These are phyloP conservation scores for Neurospora sp. DNA, from an alignment of 495 filamentous ascomycete species.

Conservation along the genomic window DNA sequence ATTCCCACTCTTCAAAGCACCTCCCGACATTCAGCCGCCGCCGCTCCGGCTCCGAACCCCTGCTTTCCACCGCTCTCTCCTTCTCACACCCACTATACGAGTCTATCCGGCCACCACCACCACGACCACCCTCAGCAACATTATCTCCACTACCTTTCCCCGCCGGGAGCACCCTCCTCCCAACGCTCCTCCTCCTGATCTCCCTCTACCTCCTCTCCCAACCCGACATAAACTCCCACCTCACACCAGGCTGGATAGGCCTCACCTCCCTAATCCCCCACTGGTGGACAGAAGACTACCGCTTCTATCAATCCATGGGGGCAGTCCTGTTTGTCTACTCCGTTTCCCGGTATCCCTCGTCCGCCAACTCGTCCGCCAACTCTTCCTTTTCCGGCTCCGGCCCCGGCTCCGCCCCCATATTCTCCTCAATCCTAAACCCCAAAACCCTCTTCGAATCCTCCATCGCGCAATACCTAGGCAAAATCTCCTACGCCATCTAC, in stretches of 20 bases:
- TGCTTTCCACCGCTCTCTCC: not conserved
- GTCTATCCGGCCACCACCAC: not conserved
- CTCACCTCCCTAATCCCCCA: slow-evolving; percentile 29
- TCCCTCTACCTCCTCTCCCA: slow-evolving; percentile 32
- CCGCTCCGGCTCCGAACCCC: not conserved
- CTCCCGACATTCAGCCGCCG: not conserved
- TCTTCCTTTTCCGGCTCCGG: not conserved
- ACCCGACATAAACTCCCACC: slow-evolving; percentile 27
- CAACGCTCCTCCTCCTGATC: not conserved
- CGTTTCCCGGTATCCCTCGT: slow-evolving; percentile 16
- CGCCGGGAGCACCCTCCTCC: too few species aligned
- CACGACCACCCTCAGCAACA: slow-evolving; percentile 5
- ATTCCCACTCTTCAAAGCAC: not conserved
- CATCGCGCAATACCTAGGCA: slow-evolving; percentile 37
- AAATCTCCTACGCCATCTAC: slow-evolving; percentile 42
- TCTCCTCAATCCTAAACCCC: not conserved
- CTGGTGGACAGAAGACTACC: slow-evolving; percentile 32
- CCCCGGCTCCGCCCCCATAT: not conserved
- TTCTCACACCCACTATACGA: not conserved
- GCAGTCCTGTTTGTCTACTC: slow-evolving; percentile 30
- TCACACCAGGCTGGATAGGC: slow-evolving; percentile 30
- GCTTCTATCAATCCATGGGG: slow-evolving; percentile 33
- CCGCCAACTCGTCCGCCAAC: not conserved
- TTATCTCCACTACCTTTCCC: not conserved
- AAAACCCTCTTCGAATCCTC: slow-evolving; percentile 19